Conservation (phyloP, 2,329 filamentous ascomycete species). For the Biscogniauxia mediterranea region DNA sequence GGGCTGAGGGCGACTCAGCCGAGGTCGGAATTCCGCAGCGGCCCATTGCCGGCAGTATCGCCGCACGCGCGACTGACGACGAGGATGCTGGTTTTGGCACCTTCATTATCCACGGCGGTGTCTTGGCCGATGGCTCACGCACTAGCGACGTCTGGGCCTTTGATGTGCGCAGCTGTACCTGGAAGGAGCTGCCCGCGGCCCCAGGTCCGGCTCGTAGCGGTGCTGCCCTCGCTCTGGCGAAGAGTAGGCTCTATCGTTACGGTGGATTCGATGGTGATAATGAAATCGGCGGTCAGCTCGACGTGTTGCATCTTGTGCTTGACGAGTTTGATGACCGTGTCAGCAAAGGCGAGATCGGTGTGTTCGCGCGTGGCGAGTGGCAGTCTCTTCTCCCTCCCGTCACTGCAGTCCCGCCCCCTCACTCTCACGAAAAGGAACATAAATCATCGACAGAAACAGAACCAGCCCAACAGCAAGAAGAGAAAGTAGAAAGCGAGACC, state of each 20-base stretch:
- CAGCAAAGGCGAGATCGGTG: conserved; percentile 47
- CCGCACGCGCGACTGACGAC: conserved; percentile 57
- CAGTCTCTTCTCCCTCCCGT: conserved; percentile 46
- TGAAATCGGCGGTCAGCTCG: conserved; percentile 70
- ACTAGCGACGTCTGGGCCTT: conserved; percentile 76
- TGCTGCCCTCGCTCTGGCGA: conserved; percentile 62
- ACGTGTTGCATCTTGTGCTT: conserved; percentile 60
- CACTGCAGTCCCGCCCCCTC: conserved; percentile 27
- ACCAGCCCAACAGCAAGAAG: conserved; percentile 8
- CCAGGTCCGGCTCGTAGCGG: conserved; percentile 67
- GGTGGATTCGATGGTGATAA: conserved; percentile 72
- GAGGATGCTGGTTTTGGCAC: conserved; percentile 63
- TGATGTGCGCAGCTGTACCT: conserved; percentile 59
- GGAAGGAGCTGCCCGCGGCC: conserved; percentile 66
- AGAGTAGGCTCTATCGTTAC: conserved; percentile 70
- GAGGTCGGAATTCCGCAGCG: conserved; percentile 58
- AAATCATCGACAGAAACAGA: background rate
- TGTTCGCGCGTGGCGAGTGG: conserved; percentile 54
- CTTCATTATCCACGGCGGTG: conserved; percentile 76
- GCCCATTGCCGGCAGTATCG: conserved; percentile 56
- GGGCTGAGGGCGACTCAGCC: conserved; percentile 54
- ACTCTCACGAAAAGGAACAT: conserved; percentile 8
- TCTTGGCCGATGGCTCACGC: conserved; percentile 60
- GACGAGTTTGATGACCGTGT: conserved; percentile 53
- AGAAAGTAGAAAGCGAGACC: background rate